Evolutionary conservation across 441 rosid genomes (phyloP).

Genomic region (Mallotus japonicus): DNA sequence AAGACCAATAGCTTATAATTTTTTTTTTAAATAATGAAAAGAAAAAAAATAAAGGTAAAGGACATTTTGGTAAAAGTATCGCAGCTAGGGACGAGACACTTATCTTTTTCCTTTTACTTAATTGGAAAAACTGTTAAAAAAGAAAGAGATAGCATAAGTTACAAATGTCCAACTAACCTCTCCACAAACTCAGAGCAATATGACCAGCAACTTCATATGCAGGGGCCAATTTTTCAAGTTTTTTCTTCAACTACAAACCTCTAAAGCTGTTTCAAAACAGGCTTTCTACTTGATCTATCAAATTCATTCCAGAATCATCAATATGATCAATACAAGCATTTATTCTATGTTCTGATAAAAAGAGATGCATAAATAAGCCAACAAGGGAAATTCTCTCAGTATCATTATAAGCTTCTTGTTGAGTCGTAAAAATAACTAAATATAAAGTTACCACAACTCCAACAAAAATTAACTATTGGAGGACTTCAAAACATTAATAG

Average conservation of each 20-base stretch:
- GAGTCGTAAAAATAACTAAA: slow-evolving; percentile 34
- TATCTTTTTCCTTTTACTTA: no score
- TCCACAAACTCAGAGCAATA: slow-evolving; percentile 73
- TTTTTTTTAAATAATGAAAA: no score
- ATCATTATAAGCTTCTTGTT: slow-evolving; percentile 43
- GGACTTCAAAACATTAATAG: no score
- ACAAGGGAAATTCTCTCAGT: slow-evolving; percentile 83
- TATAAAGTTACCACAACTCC: slow-evolving; percentile 17
- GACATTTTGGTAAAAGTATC: no score
- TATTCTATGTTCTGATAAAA: slow-evolving; percentile 42
- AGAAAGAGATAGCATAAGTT: neutral
- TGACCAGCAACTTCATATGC: slow-evolving; percentile 82
- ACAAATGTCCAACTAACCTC: slow-evolving; percentile 42
- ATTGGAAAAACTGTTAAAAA: neutral
- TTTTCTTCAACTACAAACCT: slow-evolving; percentile 81
- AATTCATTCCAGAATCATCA: slow-evolving; percentile 94
- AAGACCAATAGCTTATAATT: no score
- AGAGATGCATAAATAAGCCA: slow-evolving; percentile 90
- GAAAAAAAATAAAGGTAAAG: no score
- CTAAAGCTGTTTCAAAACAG: slow-evolving; percentile 61
- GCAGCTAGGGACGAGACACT: no score
- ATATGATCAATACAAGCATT: slow-evolving; percentile 79
- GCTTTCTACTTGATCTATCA: slow-evolving; percentile 70
- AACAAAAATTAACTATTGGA: slow-evolving; percentile 29
- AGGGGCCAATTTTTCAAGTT: slow-evolving; percentile 79